A percentile compares a stretch with the other conserved stretches of the same genome.
Conservation (phyloP, 306 rosid genomes). For the Acacia melanoxylon region DNA sequence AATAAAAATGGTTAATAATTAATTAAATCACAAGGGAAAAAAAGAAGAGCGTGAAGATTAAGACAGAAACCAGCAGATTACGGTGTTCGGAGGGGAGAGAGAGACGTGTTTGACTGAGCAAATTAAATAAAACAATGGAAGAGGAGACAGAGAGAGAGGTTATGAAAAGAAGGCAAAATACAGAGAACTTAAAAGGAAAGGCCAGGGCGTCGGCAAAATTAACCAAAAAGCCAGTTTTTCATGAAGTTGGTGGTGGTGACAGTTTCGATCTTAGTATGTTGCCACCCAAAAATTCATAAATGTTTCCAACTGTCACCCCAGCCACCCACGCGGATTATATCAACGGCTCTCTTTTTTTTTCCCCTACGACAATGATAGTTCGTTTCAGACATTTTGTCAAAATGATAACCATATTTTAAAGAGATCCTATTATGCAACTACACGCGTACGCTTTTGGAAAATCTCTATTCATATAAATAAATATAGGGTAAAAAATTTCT, state of each 20-base stretch:
- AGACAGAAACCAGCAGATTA: constrained; percentile 8
- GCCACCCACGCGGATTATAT: not conserved
- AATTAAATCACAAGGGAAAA: not conserved
- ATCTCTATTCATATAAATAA: too few relatives aligned
- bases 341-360: not conserved
- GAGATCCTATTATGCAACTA: not conserved
- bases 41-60: not conserved
- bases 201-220: constrained; percentile 21
- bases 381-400: not conserved
- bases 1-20: not conserved
- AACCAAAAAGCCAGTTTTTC: not conserved
- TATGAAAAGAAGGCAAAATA: constrained; percentile 26
- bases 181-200: constrained; percentile 4
- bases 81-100: not conserved
- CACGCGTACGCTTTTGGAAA: not conserved
- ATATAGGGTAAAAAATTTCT: too few relatives aligned
- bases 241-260: not conserved
- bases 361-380: not conserved
- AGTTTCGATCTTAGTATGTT: not conserved
- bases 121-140: not conserved
- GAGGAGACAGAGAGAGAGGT: not conserved
- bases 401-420: not conserved
- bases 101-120: constrained; percentile 65
- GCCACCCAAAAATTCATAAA: not conserved
- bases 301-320: not conserved